Conservation (phyloP, 768 basidiomycete genomes). For the Termitomyces eurrhizus region DNA sequence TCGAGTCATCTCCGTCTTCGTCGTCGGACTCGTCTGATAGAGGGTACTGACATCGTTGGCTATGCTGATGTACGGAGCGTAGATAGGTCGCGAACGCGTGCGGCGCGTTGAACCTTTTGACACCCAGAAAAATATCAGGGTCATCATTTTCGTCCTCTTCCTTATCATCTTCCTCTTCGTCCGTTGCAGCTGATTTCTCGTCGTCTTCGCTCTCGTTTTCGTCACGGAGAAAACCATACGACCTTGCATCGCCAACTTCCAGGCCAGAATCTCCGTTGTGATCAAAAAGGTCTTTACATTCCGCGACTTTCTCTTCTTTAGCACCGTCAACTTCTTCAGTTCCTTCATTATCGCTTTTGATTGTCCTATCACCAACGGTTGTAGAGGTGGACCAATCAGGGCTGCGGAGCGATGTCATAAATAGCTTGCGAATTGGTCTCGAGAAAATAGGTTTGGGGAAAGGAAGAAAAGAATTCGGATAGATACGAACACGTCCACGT, state of each 20-base stretch:
- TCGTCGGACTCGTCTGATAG: slow-evolving; percentile 8
- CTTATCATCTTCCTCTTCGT: slow-evolving; percentile 15
- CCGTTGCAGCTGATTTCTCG: slow-evolving; percentile 11
- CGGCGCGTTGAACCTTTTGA: slow-evolving; percentile 14
- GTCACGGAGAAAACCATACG: slow-evolving; percentile 10
- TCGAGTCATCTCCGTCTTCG: slow-evolving; percentile 5
- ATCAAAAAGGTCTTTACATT: slow-evolving; percentile 12
- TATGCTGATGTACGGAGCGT: slow-evolving; percentile 15
- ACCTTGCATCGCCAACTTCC: slow-evolving; percentile 19
- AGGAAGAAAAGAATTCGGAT: slow-evolving; percentile 18
- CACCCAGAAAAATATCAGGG: slow-evolving; percentile 6
- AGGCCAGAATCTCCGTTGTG: slow-evolving; percentile 20
- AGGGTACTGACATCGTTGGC: slow-evolving; percentile 14
- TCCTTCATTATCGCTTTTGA: slow-evolving; percentile 8
- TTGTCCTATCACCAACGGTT: neutral
- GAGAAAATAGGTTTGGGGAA: slow-evolving; percentile 19
- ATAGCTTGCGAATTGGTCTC: slow-evolving; percentile 14
- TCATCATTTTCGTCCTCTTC: slow-evolving; percentile 23
- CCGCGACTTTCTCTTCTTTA: slow-evolving; percentile 5
- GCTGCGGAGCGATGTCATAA: slow-evolving; percentile 1
- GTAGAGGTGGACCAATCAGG: neutral
- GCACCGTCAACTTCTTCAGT: slow-evolving; percentile 4
- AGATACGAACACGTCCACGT: slow-evolving; percentile 38
- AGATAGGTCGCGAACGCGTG: slow-evolving; percentile 19
- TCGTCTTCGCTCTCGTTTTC: slow-evolving; percentile 17